A percentile compares a stretch with the other conserved stretches of the same genome.
phyloP scores from a whole-genome alignment of 805 yeast species.

The Saccharomyces jurei region DNA sequence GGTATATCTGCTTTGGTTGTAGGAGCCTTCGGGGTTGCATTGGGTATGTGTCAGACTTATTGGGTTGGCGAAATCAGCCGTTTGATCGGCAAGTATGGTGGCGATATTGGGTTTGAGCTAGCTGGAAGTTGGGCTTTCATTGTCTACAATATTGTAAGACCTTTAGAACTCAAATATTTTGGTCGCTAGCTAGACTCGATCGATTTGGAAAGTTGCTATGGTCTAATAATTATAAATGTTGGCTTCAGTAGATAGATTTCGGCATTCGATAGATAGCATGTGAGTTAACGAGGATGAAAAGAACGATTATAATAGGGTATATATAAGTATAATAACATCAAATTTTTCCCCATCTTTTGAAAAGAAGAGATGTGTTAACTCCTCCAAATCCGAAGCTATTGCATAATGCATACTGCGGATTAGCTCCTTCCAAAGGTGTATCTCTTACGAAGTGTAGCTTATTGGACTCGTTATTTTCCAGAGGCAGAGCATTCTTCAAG shows the following conservation, averaged over 20 bases:
- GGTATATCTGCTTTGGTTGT: conserved; percentile 70
- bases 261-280: background rate
- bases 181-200: conserved; percentile 27
- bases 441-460: conserved; percentile 52
- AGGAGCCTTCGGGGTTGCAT: conserved; percentile 79
- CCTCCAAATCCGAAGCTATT: conserved; percentile 99
- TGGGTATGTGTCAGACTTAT: conserved; percentile 86
- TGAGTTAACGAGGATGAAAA: background rate
- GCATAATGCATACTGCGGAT: conserved; percentile 55
- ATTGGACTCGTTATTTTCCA: background rate
- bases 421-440: conserved; percentile 32
- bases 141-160: conserved; percentile 49
- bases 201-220: background rate
- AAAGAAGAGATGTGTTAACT: conserved; percentile 70
- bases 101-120: conserved; percentile 79
- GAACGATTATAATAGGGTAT: background rate
- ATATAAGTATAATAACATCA: background rate
- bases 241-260: background rate
- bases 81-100: conserved; percentile 57
- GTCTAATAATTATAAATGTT: background rate
- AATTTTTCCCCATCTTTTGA: conserved; percentile 30
- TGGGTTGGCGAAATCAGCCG: conserved; percentile 62
- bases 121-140: conserved; percentile 58
- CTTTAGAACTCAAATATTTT: conserved; percentile 56
- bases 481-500: conserved; percentile 37